phyloP scores from a whole-genome alignment of 768 basidiomycete species.

The Rhodocollybia butyracea region DNA sequence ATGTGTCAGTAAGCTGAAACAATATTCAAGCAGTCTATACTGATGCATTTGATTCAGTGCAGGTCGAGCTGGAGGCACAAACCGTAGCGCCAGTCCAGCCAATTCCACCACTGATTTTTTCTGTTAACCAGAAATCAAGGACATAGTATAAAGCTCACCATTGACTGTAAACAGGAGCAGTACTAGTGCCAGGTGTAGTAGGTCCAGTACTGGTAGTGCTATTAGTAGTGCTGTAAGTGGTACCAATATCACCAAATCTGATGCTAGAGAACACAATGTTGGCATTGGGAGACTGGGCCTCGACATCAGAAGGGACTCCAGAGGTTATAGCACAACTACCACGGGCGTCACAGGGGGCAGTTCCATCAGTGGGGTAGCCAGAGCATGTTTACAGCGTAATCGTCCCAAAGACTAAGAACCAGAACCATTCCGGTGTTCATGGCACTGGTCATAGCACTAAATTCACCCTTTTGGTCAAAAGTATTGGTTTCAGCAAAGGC shows the following conservation, averaged over 20 bases:
- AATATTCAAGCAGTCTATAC: no score
- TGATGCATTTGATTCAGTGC: no score
- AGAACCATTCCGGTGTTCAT: slow-evolving; percentile 41
- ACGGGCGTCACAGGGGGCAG: slow-evolving; percentile 44
- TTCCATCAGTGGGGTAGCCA: slow-evolving; percentile 44
- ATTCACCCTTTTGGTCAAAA: slow-evolving; percentile 39
- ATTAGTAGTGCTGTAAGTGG: slow-evolving; percentile 23
- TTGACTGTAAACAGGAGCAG: slow-evolving; percentile 31
- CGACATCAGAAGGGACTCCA: slow-evolving; percentile 43
- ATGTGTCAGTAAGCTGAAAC: no score
- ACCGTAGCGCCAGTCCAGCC: slow-evolving; percentile 8
- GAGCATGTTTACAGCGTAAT: slow-evolving; percentile 52
- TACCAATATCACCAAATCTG: slow-evolving; percentile 34
- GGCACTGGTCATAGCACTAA: slow-evolving; percentile 31
- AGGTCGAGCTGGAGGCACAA: slow-evolving; percentile 4
- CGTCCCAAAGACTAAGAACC: slow-evolving; percentile 34
- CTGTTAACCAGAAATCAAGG: background rate
- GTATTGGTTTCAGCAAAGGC: slow-evolving; percentile 36
- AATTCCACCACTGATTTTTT: slow-evolving; percentile 5
- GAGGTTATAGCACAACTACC: slow-evolving; percentile 47
- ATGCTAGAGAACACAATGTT: slow-evolving; percentile 36
- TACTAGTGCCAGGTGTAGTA: background rate
- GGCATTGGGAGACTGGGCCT: slow-evolving; percentile 24
- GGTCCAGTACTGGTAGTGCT: background rate
- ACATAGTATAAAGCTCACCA: slow-evolving; percentile 23